phyloP scores from a whole-genome alignment of 2,329 filamentous ascomycete genomes.

The Pestalotiopsis sp. region DNA sequence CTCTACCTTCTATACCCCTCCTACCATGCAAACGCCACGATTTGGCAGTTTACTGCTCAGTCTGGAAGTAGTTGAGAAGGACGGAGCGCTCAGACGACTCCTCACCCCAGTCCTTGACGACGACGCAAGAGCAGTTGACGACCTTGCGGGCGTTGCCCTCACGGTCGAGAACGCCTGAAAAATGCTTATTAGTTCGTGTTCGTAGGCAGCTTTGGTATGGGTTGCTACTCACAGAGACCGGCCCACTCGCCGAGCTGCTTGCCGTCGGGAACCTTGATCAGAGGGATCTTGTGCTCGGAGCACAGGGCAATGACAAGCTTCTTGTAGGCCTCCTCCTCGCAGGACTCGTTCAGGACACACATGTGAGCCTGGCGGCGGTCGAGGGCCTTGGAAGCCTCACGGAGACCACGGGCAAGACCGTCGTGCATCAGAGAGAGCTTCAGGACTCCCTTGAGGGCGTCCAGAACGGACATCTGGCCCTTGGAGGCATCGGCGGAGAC shows the following conservation, averaged over 20 bases:
- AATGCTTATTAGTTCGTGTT: slow-evolving; percentile 26
- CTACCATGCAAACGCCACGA: slow-evolving; percentile 33
- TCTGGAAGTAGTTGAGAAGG: slow-evolving; percentile 99
- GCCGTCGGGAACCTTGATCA: slow-evolving; percentile 99
- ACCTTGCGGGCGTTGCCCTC: slow-evolving; percentile 99
- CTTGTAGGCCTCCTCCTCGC: slow-evolving; percentile 99
- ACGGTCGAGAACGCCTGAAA: slow-evolving; percentile 90
- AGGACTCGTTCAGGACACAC: slow-evolving; percentile 99
- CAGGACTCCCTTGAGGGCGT: slow-evolving; percentile 98
- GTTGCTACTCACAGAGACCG: slow-evolving; percentile 84
- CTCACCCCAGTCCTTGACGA: slow-evolving; percentile 99
- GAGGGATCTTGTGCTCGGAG: slow-evolving; percentile 99
- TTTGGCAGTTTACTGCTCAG: slow-evolving; percentile 63
- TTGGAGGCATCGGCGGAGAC: slow-evolving; percentile 88
- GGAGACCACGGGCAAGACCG: slow-evolving; percentile 96
- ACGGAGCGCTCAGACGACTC: slow-evolving; percentile 98
- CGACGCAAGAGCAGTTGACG: slow-evolving; percentile 99
- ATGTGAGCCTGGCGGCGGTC: slow-evolving; percentile 99
- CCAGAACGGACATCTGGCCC: slow-evolving; percentile 96
- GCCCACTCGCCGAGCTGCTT: slow-evolving; percentile 99
- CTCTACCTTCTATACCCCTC: slow-evolving; percentile 28
- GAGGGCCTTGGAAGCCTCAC: slow-evolving; percentile 97
- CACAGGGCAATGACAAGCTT: slow-evolving; percentile 99
- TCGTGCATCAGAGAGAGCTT: slow-evolving; percentile 99
- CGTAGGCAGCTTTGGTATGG: background rate